Percentiles rank a stretch among this genome's conserved stretches.
These are phyloP conservation scores for Apodospora peruviana DNA, from an alignment of 495 filamentous ascomycete species.

Conservation along the genomic window DNA sequence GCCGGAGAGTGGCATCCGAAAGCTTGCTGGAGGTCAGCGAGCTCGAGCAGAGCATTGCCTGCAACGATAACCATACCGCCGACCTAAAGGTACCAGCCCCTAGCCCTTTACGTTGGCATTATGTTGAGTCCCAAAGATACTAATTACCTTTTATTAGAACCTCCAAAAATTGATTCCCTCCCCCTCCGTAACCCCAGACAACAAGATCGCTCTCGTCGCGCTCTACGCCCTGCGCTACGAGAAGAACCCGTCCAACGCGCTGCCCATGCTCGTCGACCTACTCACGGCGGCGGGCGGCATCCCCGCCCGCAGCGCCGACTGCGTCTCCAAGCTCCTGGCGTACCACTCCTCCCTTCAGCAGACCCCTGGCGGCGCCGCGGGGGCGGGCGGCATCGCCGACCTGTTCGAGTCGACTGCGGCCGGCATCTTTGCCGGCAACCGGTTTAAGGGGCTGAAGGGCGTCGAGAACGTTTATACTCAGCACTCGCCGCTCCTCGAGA, in stretches of 20 bases:
- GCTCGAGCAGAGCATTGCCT: slow-evolving; percentile 92
- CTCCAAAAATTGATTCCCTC: slow-evolving; percentile 79
- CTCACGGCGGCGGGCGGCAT: slow-evolving; percentile 72
- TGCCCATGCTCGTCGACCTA: slow-evolving; percentile 79
- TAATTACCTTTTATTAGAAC: slow-evolving; percentile 43
- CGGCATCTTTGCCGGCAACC: slow-evolving; percentile 87
- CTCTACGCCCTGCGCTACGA: slow-evolving; percentile 91
- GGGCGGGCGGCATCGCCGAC: slow-evolving; percentile 61
- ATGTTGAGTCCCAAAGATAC: neutral
- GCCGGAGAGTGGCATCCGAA: slow-evolving; percentile 76
- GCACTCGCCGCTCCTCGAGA: slow-evolving; percentile 83
- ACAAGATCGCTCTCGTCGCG: slow-evolving; percentile 82
- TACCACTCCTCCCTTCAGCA: slow-evolving; percentile 82
- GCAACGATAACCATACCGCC: slow-evolving; percentile 85
- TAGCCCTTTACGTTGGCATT: neutral
- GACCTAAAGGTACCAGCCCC: slow-evolving; percentile 64
- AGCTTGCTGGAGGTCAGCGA: slow-evolving; percentile 89
- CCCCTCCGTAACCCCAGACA: slow-evolving; percentile 64
- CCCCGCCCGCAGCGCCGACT: slow-evolving; percentile 62
- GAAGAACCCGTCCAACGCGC: slow-evolving; percentile 71
- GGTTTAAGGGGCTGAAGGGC: slow-evolving; percentile 92
- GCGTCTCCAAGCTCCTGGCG: slow-evolving; percentile 69
- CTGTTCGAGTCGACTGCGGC: slow-evolving; percentile 72
- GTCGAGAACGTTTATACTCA: slow-evolving; percentile 99
- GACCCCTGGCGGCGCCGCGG: slow-evolving; percentile 55